These are phyloP conservation scores for Triadica sebifera DNA, from an alignment of 345 rosid genomes.

Conservation along the genomic window DNA sequence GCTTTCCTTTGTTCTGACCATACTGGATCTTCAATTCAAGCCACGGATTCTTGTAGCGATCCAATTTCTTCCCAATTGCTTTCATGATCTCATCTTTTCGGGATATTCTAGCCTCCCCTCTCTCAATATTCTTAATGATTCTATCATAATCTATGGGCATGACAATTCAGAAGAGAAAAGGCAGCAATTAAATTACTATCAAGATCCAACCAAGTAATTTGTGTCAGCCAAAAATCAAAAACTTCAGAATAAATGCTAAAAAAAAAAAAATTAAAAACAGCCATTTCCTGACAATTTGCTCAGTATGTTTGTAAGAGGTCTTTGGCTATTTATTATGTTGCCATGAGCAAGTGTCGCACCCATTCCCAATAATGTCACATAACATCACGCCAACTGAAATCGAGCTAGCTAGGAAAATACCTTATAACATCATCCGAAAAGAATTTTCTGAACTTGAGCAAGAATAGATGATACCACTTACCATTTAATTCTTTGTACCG, in stretches of 20 bases:
- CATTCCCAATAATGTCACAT: background rate
- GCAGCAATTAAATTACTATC: background rate
- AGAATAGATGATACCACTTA: conserved; percentile 20
- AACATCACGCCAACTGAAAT: background rate
- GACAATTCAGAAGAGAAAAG: background rate
- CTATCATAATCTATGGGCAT: conserved; percentile 73
- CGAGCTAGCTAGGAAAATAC: background rate
- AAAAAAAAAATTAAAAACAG: background rate
- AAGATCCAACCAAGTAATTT: background rate
- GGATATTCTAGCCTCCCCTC: conserved; percentile 94
- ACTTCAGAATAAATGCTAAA: background rate
- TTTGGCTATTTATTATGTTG: background rate
- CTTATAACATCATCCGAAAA: background rate
- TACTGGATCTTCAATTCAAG: conserved; percentile 95
- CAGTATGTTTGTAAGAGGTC: background rate
- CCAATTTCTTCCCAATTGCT: conserved; percentile 95
- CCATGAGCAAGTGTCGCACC: background rate
- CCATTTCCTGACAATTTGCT: background rate
- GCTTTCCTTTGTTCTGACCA: conserved; percentile 96
- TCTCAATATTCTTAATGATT: conserved; percentile 92
- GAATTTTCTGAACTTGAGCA: background rate
- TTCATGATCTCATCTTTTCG: conserved; percentile 98
- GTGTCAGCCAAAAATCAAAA: background rate
- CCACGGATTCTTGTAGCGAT: conserved; percentile 98
- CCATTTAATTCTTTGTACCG: conserved; percentile 87